Evolutionary conservation across 371 early-diverging fungal species (phyloP), one percentile per base, ranked within the genome.

Genomic region (Phascolomyces articulosus): DNA sequence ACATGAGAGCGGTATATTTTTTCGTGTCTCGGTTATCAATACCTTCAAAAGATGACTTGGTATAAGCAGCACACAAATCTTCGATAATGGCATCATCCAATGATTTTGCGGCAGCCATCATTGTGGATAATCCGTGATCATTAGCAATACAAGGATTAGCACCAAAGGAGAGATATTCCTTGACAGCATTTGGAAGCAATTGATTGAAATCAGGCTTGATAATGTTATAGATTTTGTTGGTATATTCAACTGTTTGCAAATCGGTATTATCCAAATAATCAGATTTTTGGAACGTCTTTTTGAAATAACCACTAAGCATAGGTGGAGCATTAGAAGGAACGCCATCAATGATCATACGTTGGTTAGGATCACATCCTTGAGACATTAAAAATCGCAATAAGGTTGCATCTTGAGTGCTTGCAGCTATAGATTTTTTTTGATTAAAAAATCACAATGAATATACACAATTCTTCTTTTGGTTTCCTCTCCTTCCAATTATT

Each of bases 131-230:
- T 3, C 72, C 68, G 23, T 61, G 44, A 48, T 65, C 23, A 44
- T 70, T 63, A 0, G 55, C 49, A 20, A 66, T 15, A 57, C 75
- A 83, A 2, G 86, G 75, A 57, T 77, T 72, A 20, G 76, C 84
- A 11, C 75, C 73, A 63, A 64, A 59, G 0, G 65, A 20, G 0
- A 82, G 28, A 9, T 81, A 67, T 11, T 60, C 9, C 24, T 64
- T 20, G 2, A 83, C 53, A 1, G 78, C 66, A 9, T 64, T 16
- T 4, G 57, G 20, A 21, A 70, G 62, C 18, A 67, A 53, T 4
- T 53, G 20, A 3, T 65, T 40, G 27, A 75, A 71, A 21, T 80
- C 63, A 1, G 79, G 79, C 21, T 72, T 69, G 11, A 41, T 55
- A 0, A 83, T 47, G 29, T 48, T 40, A 55, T 72, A 83, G 0